Conservation (phyloP, 2,329 filamentous ascomycete species). For the Canariomyces notabilis region DNA sequence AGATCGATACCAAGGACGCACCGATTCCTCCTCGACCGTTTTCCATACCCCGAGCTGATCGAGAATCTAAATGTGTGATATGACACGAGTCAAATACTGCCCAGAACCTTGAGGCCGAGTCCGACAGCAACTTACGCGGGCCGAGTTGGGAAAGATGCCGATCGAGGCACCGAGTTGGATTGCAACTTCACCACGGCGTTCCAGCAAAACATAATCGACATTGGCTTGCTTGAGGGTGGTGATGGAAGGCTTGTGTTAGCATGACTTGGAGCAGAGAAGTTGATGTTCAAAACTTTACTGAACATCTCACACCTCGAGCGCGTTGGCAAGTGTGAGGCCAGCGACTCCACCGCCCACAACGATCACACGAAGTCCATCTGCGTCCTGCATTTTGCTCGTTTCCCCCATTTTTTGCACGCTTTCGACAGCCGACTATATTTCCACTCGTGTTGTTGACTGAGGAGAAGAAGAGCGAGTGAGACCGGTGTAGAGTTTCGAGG, state of each 20-base stretch:
- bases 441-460: no score
- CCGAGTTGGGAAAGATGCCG: conserved; percentile 28
- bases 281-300: no score
- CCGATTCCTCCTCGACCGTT: conserved; percentile 21
- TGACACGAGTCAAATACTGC: not conserved
- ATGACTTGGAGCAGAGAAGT: not conserved
- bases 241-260: not conserved
- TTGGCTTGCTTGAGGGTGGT: conserved; percentile 18
- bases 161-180: conserved; percentile 30
- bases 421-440: not conserved
- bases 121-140: conserved; percentile 24
- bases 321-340: conserved; percentile 29
- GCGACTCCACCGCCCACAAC: conserved; percentile 30
- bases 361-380: conserved; percentile 24
- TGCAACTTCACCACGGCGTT: conserved; percentile 28
- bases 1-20: no score
- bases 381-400: not conserved
- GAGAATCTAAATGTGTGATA: conserved; percentile 18
- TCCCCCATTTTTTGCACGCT: not conserved
- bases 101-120: no score
- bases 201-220: conserved; percentile 38
- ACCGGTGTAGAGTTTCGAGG: no score
- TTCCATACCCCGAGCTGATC: conserved; percentile 31
- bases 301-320: conserved; percentile 25
- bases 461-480: no score